A percentile compares a stretch with the other conserved stretches of the same genome.
Evolutionary conservation across 768 basidiomycete species (phyloP).

Genomic region (Mycena olivaceomarginata): DNA sequence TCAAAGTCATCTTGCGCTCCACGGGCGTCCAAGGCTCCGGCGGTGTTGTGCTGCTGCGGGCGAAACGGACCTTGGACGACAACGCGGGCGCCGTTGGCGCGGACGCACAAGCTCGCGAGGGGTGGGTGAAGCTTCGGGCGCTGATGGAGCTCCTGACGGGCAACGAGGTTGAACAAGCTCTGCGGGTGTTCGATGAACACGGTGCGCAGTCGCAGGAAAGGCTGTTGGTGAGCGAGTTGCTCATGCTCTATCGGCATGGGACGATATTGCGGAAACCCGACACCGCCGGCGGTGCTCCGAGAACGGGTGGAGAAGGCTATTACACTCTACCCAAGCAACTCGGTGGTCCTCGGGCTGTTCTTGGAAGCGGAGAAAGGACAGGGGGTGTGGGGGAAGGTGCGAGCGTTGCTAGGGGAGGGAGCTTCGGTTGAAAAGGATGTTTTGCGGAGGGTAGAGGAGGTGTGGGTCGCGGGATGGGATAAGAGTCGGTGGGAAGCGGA

Average conservation of each 20-base stretch:
- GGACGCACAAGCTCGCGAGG: slow-evolving; percentile 74
- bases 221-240: slow-evolving; percentile 71
- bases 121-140: slow-evolving; percentile 80
- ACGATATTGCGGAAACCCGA: slow-evolving; percentile 72
- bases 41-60: slow-evolving; percentile 75
- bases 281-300: slow-evolving; percentile 75
- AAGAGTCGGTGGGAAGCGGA: slow-evolving; percentile 82
- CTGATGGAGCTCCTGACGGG: slow-evolving; percentile 78
- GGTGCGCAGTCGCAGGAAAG: slow-evolving; percentile 67
- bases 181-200: slow-evolving; percentile 63
- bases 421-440: slow-evolving; percentile 72
- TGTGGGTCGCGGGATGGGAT: slow-evolving; percentile 91
- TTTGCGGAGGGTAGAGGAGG: slow-evolving; percentile 76
- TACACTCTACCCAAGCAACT: slow-evolving; percentile 80
- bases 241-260: slow-evolving; percentile 78
- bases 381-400: slow-evolving; percentile 85
- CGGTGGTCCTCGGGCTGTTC: slow-evolving; percentile 82
- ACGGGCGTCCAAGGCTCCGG: slow-evolving; percentile 71
- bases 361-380: slow-evolving; percentile 86
- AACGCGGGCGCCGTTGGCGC: slow-evolving; percentile 50
- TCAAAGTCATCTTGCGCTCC: slow-evolving; percentile 73
- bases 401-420: slow-evolving; percentile 72
- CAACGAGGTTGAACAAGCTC: slow-evolving; percentile 61
- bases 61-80: slow-evolving; percentile 79
- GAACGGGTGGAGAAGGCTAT: slow-evolving; percentile 74